Evolutionary conservation across 176 grass and related monocot genomes (phyloP).

Genomic region (Melocanna baccifera): DNA sequence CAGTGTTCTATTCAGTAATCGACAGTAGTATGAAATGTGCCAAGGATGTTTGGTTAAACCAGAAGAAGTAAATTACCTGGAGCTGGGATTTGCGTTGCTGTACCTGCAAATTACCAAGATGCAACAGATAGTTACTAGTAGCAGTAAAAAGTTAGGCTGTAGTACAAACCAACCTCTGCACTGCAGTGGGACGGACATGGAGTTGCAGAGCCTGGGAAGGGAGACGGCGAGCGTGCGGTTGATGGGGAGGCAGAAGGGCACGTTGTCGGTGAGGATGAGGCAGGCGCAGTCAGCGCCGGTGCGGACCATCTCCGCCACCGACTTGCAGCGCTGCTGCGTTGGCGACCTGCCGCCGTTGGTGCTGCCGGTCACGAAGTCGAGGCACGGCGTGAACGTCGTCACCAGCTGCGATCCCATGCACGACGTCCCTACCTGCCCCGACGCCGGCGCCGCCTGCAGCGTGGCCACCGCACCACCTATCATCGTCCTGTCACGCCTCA

Average conservation of each 20-base stretch:
- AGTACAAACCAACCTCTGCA: slow-evolving; percentile 62
- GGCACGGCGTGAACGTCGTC: slow-evolving; percentile 76
- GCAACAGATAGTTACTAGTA: not conserved
- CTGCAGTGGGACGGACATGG: slow-evolving; percentile 64
- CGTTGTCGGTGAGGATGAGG: slow-evolving; percentile 79
- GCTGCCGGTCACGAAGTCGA: slow-evolving; percentile 90
- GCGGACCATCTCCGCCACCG: slow-evolving; percentile 48
- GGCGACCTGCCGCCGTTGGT: slow-evolving; percentile 89
- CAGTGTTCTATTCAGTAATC: not conserved
- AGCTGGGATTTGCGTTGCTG: slow-evolving; percentile 37
- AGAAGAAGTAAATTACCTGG: slow-evolving; percentile 25
- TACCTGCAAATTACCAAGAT: slow-evolving; percentile 21
- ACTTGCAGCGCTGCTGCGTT: slow-evolving; percentile 61
- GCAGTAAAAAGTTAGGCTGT: not conserved
- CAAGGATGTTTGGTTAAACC: not conserved
- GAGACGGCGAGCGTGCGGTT: slow-evolving; percentile 77
- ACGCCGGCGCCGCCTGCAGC: not conserved
- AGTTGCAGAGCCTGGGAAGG: slow-evolving; percentile 57
- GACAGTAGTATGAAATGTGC: not conserved
- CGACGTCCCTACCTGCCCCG: slow-evolving; percentile 56
- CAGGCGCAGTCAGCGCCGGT: slow-evolving; percentile 58
- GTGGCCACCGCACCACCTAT: not conserved
- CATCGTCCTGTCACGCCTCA: not conserved
- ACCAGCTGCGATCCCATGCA: slow-evolving; percentile 60
- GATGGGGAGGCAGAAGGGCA: slow-evolving; percentile 85